phyloP scores from a whole-genome alignment of 768 basidiomycete genomes.

The Sporobolomyces roseus region DNA sequence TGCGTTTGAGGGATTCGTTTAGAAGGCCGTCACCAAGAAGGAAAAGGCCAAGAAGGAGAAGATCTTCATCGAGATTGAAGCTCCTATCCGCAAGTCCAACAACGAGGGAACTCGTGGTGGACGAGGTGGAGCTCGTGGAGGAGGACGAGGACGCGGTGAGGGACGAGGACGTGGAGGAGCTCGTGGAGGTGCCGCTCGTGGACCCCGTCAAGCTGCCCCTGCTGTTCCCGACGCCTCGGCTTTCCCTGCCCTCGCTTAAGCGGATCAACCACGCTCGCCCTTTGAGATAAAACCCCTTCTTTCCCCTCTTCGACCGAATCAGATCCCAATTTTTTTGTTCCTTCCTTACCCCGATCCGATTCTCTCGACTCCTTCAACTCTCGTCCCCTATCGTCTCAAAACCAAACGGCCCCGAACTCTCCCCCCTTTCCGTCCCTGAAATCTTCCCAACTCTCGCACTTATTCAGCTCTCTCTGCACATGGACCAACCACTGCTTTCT shows the following conservation, averaged over 20 bases:
- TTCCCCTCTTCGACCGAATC: conserved; percentile 1
- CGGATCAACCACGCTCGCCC: too few species aligned
- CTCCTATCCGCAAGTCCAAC: conserved; percentile 58
- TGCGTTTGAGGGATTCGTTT: conserved; percentile 7
- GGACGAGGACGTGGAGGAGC: conserved; percentile 49
- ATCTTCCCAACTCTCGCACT: neutral
- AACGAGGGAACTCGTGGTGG: conserved; percentile 2
- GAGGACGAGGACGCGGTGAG: conserved; percentile 50
- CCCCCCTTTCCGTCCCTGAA: neutral
- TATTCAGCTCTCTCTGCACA: too few species aligned
- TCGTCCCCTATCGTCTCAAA: neutral
- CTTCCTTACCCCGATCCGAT: neutral
- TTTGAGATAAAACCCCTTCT: too few species aligned
- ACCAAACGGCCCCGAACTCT: neutral
- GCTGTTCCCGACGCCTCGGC: conserved; percentile 44
- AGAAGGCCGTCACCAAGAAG: conserved; percentile 65
- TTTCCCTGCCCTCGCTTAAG: conserved; percentile 47
- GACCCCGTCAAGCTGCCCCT: conserved; percentile 27
- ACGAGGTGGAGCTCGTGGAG: conserved; percentile 61
- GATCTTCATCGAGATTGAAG: conserved; percentile 90
- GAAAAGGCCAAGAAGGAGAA: conserved; percentile 74
- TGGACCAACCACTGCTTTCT: too few species aligned
- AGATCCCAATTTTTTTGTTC: too few species aligned
- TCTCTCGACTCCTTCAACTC: neutral
- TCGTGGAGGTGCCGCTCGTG: conserved; percentile 31